Evolutionary conservation across 192 early-diverging fungal species (phyloP), one percentile per base, ranked within the genome.

Genomic region (Chytriomyces hyalinus): DNA sequence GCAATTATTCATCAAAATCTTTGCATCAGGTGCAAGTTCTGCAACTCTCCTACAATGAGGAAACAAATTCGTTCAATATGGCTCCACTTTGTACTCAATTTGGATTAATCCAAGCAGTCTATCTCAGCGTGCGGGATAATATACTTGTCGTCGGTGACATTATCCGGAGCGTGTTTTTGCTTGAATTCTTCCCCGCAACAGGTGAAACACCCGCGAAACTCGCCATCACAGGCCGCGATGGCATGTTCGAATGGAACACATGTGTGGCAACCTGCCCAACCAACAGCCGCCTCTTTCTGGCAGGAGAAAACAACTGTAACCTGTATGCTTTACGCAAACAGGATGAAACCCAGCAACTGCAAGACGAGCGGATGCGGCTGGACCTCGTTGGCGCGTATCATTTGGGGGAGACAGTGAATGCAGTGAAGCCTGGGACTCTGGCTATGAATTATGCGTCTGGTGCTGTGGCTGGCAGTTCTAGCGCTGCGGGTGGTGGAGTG

Each of bases 371-470:
- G 26, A 70, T 77, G 15, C 73, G 83, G 61, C 76, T 97, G 65
- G 83, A 85, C 49, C 78, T 88, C 13, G 80, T 85, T 70, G 94
- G 88, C n/a, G 84, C 86, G 61, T 95, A 82, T 80, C 93, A 95
- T 73, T 28, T 97, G 49, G 95, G 95, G 26, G 92, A 96, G 67
- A 80, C 84, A 44, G 84, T 98, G 75, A 97, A 96, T 78, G 83
- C 88, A 8, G 88, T 98, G 50, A 80, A 90, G 49, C 20, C 72
- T 92, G 93, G 93, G 13, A 91, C 94, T 6, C 81, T 98, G 82
- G 92, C 92, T 1, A 92, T 92, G 89, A 85, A 89, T 20, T 79
- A 92, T 7, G 82, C 36, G 11, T 10, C 26, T 0, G 28, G 15
- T 2, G n/a, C 22, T 24, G 26, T 10, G 22, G 1, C 53, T n/a